Base-by-base conservation (phyloP, 257 asterid genomes). In the Lithospermum erythrorhizon region DNA sequence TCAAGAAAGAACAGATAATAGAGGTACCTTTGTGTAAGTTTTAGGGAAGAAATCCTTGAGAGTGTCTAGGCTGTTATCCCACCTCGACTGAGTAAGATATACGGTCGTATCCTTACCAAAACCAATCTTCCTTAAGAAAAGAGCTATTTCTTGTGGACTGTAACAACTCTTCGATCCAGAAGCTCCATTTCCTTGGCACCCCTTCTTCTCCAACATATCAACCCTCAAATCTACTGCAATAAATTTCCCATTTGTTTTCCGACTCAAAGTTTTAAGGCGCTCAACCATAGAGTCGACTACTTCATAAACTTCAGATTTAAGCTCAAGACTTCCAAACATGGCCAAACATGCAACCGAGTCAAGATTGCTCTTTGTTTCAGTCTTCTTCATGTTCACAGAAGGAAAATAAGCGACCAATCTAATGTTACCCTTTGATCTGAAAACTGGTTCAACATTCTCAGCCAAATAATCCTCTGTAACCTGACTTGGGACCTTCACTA, bases 341-440 rank as follows among this genome's bases (percentile, higher is more conserved):
- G 86, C 95, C 77, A 93, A 73, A 72, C 98, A 93, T 29, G 95
- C 86, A 72, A 80, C 65, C n/a, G 95, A 80, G 68, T 86, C 82
- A 20, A 82, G 61, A 57, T 72, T 84, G 68, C 73, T 81, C 47
- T 53, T 74, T 74, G 76, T 88, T 69, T 76, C 79, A 0, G 66
- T 79, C 63, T 79, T 88, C 73, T 87, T 91, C 98, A 88, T 88
- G 83, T 88, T 88, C 70, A 84, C 87, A 1, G 90, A 88, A 27
- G 96, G 94, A 75, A 91, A 91, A 77, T 84, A 86, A 20, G 96
- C 79, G 6, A 80, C 95, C 14, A 93, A 82, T 75, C 97, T 79
- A 61, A 88, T 58, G 81, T 81, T 88, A 54, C 94, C 89, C 77
- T 88, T 93, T 45, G 78, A 32, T 66, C 82, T 84, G 76, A 88